Evolutionary conservation across 176 grass and related monocot genomes (phyloP), one percentile per base, ranked within the genome.

Genomic region (Aegilops bicornis): DNA sequence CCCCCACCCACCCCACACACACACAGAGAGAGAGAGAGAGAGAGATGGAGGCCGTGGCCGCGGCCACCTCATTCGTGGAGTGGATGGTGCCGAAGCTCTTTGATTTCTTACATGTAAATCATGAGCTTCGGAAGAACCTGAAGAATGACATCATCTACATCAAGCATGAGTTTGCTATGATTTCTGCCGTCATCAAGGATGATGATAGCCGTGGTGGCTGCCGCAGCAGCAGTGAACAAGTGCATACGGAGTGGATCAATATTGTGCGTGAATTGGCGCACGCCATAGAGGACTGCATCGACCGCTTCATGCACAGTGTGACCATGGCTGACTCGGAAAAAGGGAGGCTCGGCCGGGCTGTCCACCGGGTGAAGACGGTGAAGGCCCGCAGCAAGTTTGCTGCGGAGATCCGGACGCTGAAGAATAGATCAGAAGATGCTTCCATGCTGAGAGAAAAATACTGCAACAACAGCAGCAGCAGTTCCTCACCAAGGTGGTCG

Each of bases 161-260:
- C 17, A 3, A 9, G 22, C 0, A 60, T 0, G 59, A 61, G 59
- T 61, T 61, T 61, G 59, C 59, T 1, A 16, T 61, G 59, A 61
- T 61, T 23, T 61, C 59, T 1, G 22, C 59, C 1, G 22, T 10
- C 59, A 61, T 61, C n/a, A 3, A 24, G 59, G 59, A 61, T 10
- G 58, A 61, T 23, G 20, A 60, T 3, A 1, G 4, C 4, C 33
- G 33, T 35, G 4, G 8, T 2, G 3, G 56, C 2, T 3, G 56
- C 19, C 19, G 7, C 0, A 0, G 7, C 0, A 0, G 20, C 1
- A 0, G 56, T 11, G 56, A 60, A 20, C 2, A 60, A 0, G 58
- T 10, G 22, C 2, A 60, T 20, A 60, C 0, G 58, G 58, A 0
- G 20, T 60, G 58, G 58, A 60, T 60, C 58, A 7, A 10, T 0